Evolutionary conservation across 148 eudicot genomes (phyloP).

Genomic region (Rhododendron williamsianum): DNA sequence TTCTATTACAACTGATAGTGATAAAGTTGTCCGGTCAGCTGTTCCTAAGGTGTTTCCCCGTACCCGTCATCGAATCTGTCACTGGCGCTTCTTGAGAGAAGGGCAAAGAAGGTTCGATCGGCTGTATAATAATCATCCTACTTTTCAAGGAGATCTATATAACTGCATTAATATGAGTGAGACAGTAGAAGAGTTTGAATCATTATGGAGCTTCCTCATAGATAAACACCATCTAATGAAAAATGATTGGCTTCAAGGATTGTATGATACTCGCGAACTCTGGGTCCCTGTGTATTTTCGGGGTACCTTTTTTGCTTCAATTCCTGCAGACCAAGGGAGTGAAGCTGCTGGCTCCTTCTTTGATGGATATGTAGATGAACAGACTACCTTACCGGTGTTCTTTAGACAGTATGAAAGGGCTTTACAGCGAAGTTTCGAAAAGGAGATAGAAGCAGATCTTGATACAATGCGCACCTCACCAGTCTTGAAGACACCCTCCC

Average conservation of each 20-base stretch:
- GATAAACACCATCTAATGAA: slow-evolving; percentile 63
- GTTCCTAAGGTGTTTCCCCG: slow-evolving; percentile 57
- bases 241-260: slow-evolving; percentile 75
- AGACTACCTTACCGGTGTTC: slow-evolving; percentile 78
- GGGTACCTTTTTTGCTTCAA: slow-evolving; percentile 71
- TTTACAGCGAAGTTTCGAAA: slow-evolving; percentile 58
- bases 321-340: slow-evolving; percentile 49
- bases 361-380: slow-evolving; percentile 68
- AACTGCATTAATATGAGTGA: slow-evolving; percentile 73
- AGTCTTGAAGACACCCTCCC: slow-evolving; percentile 77
- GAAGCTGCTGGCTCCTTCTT: slow-evolving; percentile 42
- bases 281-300: slow-evolving; percentile 93
- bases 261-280: slow-evolving; percentile 50
- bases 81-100: slow-evolving; percentile 80
- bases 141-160: slow-evolving; percentile 70
- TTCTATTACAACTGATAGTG: slow-evolving; percentile 67
- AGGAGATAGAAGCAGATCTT: slow-evolving; percentile 85
- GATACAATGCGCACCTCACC: slow-evolving; percentile 63
- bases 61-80: slow-evolving; percentile 65
- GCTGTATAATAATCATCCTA: slow-evolving; percentile 55
- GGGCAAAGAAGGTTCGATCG: slow-evolving; percentile 67
- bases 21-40: slow-evolving; percentile 54
- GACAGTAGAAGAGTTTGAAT: slow-evolving; percentile 84
- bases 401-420: slow-evolving; percentile 94
- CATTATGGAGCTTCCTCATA: slow-evolving; percentile 55